Base-by-base conservation (phyloP, 495 filamentous ascomycete species). In the Penicillium lagena region DNA sequence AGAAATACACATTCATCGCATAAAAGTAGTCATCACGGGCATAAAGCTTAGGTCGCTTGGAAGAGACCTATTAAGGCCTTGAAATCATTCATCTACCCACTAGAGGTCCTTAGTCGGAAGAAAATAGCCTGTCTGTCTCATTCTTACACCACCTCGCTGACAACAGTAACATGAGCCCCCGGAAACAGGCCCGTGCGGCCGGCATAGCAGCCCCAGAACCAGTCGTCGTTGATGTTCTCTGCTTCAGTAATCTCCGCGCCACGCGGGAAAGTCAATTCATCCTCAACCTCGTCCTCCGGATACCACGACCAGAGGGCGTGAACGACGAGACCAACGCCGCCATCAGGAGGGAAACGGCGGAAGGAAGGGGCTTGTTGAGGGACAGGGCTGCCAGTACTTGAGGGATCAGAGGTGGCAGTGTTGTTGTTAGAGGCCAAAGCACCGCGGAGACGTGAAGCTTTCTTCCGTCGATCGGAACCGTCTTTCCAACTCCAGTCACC, bases 221-320 rank as follows among this genome's bases (percentile, higher is more conserved):
- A 96, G 61, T 94, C 88, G 33, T 80, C 87, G 63, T 93, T 95
- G 36, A 90, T 78, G 61, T 87, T 82, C 63, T 87, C 80, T 30
- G 80, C 80, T 70, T 95, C 90, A 3, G 73, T 71, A 9, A 96
- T 76, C 63, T 91, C 86, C 0, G 89, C 88, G 6, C 84, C 82
- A 44, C 79, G 83, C 3, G 90, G 90, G 54, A 96, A 95, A 52
- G 78, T 67, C 41, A 96, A 58, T 70, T 96, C 90, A 61, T 94
- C 85, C 29, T 67, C 62, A 10, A 70, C 70, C 7, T 70, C 79
- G 7, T 75, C 75, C 7, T 63, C 67, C 0, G 87, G 88, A 54
- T 82, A 89, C 71, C 81, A 94, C 7, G 76, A 69, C 85, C 87
- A 95, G 13, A 67, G 46, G 0, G 87, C 86, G 12, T 72, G 47